Evolutionary conservation across 768 basidiomycete genomes (phyloP), one percentile per base, ranked within the genome.

Genomic region (Termitomyces eurrhizus): DNA sequence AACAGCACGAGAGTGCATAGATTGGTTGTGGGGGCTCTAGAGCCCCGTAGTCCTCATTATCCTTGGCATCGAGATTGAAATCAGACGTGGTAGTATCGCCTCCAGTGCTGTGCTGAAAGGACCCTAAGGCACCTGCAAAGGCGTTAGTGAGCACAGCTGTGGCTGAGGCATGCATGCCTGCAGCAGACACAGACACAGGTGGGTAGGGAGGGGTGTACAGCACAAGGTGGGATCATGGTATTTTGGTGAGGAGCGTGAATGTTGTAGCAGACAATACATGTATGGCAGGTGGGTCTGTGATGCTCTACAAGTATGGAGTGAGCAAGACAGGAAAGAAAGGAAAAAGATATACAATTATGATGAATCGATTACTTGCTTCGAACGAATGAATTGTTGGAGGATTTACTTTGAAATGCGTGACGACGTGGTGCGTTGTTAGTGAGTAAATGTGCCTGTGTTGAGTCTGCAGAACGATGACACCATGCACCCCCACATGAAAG

Each of bases 1-100:
- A 80, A 11, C 88, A 84, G 39, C 78, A 71, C 14, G 85, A 85
- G 21, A 88, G 74, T 3, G 86, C 77, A 67, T 83, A 89, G 12
- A 88, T 72, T 65, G 72, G 1, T 18, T 14, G 48, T 3, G 56
- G 77, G 77, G 36, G 14, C 3, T 49, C 64, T 58, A 21, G 61
- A 3, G 9, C 12, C 3, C 59, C 16, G 39, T 51, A 26, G 24
- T 49, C 52, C 18, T 54, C 44, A 41, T 36, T 41, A 14, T 48
- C 48, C n/a, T n/a, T n/a, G n/a, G n/a, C n/a, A n/a, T n/a, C n/a
- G n/a, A n/a, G n/a, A n/a, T n/a, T n/a, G n/a, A n/a, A n/a, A n/a
- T n/a, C n/a, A n/a, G 44, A 48, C 7, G 51, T 13, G 29, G 7
- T 8, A n/a, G 14, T 9, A 0, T 63, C 13, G 37, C 36, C 21